Conservation (phyloP, 2,329 filamentous ascomycete species). For the Bipolaris oryzae region DNA sequence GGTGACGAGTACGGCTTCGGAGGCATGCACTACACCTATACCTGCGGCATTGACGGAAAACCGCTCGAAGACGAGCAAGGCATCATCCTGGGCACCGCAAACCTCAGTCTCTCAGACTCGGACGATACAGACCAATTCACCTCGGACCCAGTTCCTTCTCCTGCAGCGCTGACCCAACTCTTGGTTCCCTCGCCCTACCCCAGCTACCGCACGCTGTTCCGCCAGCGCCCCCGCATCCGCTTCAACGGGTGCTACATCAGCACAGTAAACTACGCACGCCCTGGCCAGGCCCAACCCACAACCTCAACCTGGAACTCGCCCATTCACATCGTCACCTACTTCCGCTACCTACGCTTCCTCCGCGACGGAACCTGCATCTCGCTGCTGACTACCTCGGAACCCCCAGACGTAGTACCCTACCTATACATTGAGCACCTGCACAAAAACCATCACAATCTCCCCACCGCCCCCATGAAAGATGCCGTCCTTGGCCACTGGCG, state of each 20-base stretch:
- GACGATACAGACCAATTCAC: slow-evolving; percentile 20
- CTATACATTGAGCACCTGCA: slow-evolving; percentile 73
- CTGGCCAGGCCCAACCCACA: slow-evolving; percentile 74
- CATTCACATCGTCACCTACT: slow-evolving; percentile 96
- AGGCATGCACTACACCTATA: slow-evolving; percentile 82
- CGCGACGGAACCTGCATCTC: slow-evolving; percentile 84
- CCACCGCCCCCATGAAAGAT: slow-evolving; percentile 67
- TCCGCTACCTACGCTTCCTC: slow-evolving; percentile 94
- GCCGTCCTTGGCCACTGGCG: slow-evolving; percentile 71
- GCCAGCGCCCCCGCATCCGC: slow-evolving; percentile 79
- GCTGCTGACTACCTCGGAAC: slow-evolving; percentile 80
- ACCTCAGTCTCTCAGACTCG: slow-evolving; percentile 15
- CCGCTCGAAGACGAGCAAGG: slow-evolving; percentile 47
- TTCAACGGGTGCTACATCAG: slow-evolving; percentile 97
- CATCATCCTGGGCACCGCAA: slow-evolving; percentile 33
- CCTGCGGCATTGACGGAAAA: slow-evolving; percentile 63
- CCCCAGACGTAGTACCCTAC: slow-evolving; percentile 84
- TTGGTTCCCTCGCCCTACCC: slow-evolving; percentile 48
- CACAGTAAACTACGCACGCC: slow-evolving; percentile 91
- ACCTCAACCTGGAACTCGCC: slow-evolving; percentile 77
- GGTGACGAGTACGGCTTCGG: slow-evolving; percentile 76
- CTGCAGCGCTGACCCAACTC: slow-evolving; percentile 35
- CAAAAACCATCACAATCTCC: slow-evolving; percentile 50
- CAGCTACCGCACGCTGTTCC: slow-evolving; percentile 72
- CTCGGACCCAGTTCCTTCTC: slow-evolving; percentile 8